A percentile compares a stretch with the other conserved stretches of the same genome.
These are phyloP conservation scores for Phytophthora ohioensis DNA, from an alignment of 352 stramenopile species.

Conservation along the genomic window DNA sequence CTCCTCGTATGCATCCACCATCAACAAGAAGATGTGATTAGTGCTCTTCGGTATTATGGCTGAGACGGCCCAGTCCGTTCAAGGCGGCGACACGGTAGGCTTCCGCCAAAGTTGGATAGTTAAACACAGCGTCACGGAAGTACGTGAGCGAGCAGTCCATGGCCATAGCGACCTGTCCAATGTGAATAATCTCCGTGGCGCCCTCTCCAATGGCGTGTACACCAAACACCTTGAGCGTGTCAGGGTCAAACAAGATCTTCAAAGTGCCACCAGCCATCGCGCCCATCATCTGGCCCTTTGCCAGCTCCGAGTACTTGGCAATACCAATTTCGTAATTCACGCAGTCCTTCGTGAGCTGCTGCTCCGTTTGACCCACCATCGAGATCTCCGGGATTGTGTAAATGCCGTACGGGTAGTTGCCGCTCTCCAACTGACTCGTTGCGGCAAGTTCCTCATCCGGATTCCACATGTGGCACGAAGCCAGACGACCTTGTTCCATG, in stretches of 20 bases:
- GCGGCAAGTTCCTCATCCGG: conserved; percentile 53
- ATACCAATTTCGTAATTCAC: conserved; percentile 91
- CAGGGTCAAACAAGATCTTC: conserved; percentile 90
- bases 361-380: conserved; percentile 92
- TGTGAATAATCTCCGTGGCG: conserved; percentile 93
- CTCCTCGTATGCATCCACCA: conserved; percentile 13
- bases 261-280: conserved; percentile 82
- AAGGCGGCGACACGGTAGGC: conserved; percentile 90
- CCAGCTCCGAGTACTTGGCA: conserved; percentile 88
- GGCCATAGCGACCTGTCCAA: conserved; percentile 91
- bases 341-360: conserved; percentile 81
- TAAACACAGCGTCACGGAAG: conserved; percentile 92
- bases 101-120: conserved; percentile 93
- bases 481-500: conserved; percentile 90
- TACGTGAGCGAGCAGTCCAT: conserved; percentile 87
- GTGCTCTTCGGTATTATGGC: conserved; percentile 76
- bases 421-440: conserved; percentile 77
- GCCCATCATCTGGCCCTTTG: conserved; percentile 92
- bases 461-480: conserved; percentile 89
- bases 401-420: conserved; percentile 92
- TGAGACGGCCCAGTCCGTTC: conserved; percentile 88
- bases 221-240: conserved; percentile 82
- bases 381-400: conserved; percentile 94
- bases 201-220: conserved; percentile 92
- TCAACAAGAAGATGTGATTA: conserved; percentile 41